Conservation (phyloP, 257 asterid genomes). For the Hygrophila difformis region DNA sequence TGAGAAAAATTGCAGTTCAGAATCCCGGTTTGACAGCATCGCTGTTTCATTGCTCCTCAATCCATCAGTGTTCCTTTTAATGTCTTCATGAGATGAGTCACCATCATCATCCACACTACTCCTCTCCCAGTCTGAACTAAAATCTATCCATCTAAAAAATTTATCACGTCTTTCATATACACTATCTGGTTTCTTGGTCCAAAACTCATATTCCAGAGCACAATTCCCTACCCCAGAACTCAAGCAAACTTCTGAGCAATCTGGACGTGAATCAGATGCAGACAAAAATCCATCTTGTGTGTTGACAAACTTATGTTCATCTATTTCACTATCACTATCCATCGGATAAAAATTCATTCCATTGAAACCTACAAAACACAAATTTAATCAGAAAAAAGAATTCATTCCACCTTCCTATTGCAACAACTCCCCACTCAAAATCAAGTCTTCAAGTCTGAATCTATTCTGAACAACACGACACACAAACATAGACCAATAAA, state of each 20-base stretch:
- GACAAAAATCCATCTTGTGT: slow-evolving; percentile 41
- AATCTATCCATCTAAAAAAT: slow-evolving; percentile 64
- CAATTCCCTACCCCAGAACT: slow-evolving; percentile 26
- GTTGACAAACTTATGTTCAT: slow-evolving; percentile 55
- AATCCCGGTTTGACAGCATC: slow-evolving; percentile 38
- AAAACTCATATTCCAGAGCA: slow-evolving; percentile 57
- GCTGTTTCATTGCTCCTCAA: slow-evolving; percentile 30
- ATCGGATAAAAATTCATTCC: slow-evolving; percentile 23
- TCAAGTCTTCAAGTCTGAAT: too few relatives aligned
- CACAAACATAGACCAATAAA: background rate
- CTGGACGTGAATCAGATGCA: slow-evolving; percentile 43
- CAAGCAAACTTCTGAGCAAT: slow-evolving; percentile 30
- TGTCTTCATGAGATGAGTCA: slow-evolving; percentile 17
- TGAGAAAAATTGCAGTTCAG: slow-evolving; percentile 31
- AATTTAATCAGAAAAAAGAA: slow-evolving; percentile 12
- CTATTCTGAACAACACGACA: too few relatives aligned
- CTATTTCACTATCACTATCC: slow-evolving; percentile 33
- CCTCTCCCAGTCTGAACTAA: slow-evolving; percentile 28
- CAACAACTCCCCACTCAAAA: background rate
- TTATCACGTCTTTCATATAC: slow-evolving; percentile 55
- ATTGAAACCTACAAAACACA: slow-evolving; percentile 23
- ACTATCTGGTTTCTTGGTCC: slow-evolving; percentile 56
- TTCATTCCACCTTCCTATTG: background rate
- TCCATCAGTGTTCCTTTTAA: slow-evolving; percentile 22
- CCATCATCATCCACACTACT: slow-evolving; percentile 21